Conservation (phyloP, 495 filamentous ascomycete species). For the Rhizodiscina lignyota region DNA sequence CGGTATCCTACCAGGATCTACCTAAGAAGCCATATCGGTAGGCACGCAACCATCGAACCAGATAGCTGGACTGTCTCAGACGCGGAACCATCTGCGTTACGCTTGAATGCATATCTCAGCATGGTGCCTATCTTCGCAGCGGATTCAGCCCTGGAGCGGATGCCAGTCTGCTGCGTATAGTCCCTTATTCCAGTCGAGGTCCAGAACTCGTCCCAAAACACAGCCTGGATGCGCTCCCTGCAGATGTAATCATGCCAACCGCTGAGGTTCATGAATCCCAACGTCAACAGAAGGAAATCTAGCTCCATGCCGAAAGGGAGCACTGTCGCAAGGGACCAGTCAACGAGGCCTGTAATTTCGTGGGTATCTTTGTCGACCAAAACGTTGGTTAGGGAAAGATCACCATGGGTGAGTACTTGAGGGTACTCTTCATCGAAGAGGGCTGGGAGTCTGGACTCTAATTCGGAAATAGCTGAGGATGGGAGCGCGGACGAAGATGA, state of each 20-base stretch:
- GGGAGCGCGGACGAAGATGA: no score
- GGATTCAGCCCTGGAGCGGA: no score
- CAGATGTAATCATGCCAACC: conserved; percentile 18
- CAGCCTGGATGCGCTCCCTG: conserved; percentile 2
- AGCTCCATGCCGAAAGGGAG: conserved; percentile 21
- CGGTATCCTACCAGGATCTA: no score
- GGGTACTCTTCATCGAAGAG: conserved; percentile 16
- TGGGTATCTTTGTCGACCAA: conserved; percentile 16
- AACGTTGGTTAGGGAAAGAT: conserved; percentile 20
- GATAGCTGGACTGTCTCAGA: no score
- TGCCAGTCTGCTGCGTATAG: no score
- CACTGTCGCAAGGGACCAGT: conserved; percentile 19
- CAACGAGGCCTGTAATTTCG: conserved; percentile 21
- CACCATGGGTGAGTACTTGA: conserved; percentile 20
- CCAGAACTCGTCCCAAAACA: conserved; percentile 1
- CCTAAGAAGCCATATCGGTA: no score
- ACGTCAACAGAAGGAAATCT: conserved; percentile 13
- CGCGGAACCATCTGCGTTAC: no score
- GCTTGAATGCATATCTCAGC: no score
- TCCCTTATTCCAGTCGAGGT: neutral
- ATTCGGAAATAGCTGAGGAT: no score
- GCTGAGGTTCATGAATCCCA: conserved; percentile 15
- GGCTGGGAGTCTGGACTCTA: conserved; percentile 12
- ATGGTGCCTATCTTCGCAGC: no score
- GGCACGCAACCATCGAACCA: no score